phyloP scores from a whole-genome alignment of 1,284 basidiomycete genomes.

The Meripilus lineatus region DNA sequence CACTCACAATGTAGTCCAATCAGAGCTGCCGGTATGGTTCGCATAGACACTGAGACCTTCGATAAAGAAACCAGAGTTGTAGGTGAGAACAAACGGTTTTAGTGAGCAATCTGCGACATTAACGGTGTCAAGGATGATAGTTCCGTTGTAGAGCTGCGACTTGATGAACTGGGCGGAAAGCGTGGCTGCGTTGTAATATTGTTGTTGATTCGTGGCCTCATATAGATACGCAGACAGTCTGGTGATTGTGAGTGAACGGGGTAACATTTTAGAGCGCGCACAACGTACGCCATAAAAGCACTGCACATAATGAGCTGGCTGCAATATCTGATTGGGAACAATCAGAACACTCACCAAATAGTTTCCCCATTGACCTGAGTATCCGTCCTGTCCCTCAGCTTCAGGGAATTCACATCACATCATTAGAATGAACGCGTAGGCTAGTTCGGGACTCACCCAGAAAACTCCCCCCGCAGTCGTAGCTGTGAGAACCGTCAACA shows the following conservation, averaged over 20 bases:
- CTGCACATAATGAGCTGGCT: neutral
- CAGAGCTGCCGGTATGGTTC: constrained; percentile 1
- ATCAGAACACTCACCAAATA: neutral
- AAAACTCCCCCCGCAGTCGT: constrained; percentile 6
- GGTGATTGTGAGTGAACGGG: neutral
- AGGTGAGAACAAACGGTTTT: neutral
- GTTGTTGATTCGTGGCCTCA: constrained; percentile 2
- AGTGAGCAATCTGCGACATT: neutral
- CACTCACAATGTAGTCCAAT: constrained; percentile 5
- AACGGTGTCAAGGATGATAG: constrained; percentile 6
- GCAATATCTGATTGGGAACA: neutral
- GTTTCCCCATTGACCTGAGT: constrained; percentile 2
- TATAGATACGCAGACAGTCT: constrained; percentile 10
- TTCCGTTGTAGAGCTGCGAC: constrained; percentile 5
- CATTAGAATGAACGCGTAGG: neutral
- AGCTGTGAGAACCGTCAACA: neutral
- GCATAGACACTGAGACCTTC: constrained; percentile 9
- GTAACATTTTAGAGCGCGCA: neutral
- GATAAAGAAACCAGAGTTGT: constrained; percentile 5
- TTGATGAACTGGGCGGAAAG: constrained; percentile 6
- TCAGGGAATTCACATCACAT: neutral
- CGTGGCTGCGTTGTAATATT: constrained; percentile 3
- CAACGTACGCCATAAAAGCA: constrained; percentile 3
- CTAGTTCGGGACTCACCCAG: neutral
- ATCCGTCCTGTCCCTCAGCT: neutral